phyloP scores from a whole-genome alignment of 1,284 basidiomycete species.

The Puccinia coronata region DNA sequence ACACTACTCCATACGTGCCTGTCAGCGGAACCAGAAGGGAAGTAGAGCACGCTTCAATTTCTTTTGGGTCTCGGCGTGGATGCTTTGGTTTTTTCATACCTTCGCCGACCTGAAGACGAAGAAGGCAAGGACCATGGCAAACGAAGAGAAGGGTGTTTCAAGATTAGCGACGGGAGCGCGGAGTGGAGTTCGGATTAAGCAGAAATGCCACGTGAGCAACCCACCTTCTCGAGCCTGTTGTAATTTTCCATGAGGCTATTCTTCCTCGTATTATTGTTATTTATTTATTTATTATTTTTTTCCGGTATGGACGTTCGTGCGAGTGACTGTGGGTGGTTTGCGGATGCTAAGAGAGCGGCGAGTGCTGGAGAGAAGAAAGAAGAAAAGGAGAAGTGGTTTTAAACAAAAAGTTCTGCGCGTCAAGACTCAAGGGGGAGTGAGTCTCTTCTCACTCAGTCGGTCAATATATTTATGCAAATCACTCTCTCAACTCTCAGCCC shows the following conservation, averaged over 20 bases:
- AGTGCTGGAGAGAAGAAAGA: background rate
- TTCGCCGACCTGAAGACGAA: conserved; percentile 62
- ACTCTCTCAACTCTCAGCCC: no score
- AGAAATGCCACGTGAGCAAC: background rate
- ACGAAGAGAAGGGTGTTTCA: background rate
- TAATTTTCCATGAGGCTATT: conserved; percentile 62
- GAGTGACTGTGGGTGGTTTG: background rate
- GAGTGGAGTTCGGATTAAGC: background rate
- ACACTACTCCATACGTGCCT: background rate
- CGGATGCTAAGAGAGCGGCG: background rate
- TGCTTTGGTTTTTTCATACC: conserved; percentile 57
- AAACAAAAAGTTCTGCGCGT: no score
- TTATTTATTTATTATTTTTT: no score
- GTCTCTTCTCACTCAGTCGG: no score
- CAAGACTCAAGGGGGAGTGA: no score
- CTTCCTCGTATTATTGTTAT: no score
- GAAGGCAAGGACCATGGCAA: no score
- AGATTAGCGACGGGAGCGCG: conserved; percentile 17
- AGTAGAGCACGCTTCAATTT: background rate
- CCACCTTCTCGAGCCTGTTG: conserved; percentile 74
- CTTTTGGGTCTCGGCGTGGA: background rate
- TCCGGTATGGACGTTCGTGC: background rate
- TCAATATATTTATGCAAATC: no score
- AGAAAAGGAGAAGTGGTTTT: no score
- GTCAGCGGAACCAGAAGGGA: conserved; percentile 6